phyloP scores from a whole-genome alignment of 768 basidiomycete genomes.

The Trametes cinnabarina region DNA sequence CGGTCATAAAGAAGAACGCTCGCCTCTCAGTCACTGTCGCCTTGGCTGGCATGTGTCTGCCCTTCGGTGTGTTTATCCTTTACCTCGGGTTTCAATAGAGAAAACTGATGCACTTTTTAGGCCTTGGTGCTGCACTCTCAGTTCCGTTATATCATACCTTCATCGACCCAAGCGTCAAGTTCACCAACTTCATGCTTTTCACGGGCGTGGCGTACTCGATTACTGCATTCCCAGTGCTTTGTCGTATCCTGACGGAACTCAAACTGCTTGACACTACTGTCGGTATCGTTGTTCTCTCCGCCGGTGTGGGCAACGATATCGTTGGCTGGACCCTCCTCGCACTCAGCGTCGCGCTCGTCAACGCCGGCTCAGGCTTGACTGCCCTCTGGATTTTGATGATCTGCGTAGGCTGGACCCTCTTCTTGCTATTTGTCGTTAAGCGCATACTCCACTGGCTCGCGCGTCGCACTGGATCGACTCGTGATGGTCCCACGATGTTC shows the following conservation, averaged over 20 bases:
- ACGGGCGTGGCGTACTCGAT: constrained; percentile 89
- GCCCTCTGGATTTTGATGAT: constrained; percentile 83
- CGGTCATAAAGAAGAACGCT: constrained; percentile 76
- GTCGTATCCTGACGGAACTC: constrained; percentile 85
- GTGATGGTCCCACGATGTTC: constrained; percentile 80
- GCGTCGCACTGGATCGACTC: constrained; percentile 70
- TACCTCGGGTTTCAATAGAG: neutral
- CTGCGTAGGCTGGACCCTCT: constrained; percentile 77
- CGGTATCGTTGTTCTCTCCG: constrained; percentile 88
- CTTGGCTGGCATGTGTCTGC: constrained; percentile 79
- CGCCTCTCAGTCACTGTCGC: constrained; percentile 68
- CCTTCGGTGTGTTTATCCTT: constrained; percentile 54
- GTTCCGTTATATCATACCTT: constrained; percentile 74
- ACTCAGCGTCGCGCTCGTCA: constrained; percentile 88
- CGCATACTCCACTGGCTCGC: constrained; percentile 69
- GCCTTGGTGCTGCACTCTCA: constrained; percentile 67
- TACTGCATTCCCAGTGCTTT: constrained; percentile 83
- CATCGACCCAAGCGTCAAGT: constrained; percentile 62
- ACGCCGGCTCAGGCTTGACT: constrained; percentile 76
- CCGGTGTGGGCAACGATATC: constrained; percentile 88
- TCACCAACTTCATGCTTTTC: constrained; percentile 93
- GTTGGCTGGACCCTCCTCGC: constrained; percentile 80
- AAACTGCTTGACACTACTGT: constrained; percentile 90
- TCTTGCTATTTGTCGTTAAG: constrained; percentile 70
- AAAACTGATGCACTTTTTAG: neutral